These are phyloP conservation scores for Hemerocallis citrina DNA, from an alignment of 106 monocot genomes.

Conservation along the genomic window DNA sequence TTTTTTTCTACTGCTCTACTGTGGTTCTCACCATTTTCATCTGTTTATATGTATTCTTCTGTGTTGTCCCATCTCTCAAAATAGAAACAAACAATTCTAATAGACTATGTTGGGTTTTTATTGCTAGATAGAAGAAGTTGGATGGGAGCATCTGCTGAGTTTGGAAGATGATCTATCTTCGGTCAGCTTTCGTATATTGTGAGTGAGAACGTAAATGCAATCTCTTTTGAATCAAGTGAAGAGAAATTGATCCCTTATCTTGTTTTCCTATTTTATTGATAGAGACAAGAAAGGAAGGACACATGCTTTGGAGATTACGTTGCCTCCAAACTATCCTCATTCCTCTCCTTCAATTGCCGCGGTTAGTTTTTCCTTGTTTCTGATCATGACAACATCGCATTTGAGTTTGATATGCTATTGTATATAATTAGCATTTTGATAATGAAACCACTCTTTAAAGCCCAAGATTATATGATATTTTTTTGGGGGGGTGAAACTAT, in stretches of 20 bases:
- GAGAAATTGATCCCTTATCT: background rate
- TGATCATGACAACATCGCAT: background rate
- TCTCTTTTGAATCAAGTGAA: background rate
- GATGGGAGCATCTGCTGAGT: constrained; percentile 49
- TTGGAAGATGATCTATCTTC: constrained; percentile 41
- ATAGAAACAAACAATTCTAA: too few relatives aligned
- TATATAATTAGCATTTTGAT: too few relatives aligned
- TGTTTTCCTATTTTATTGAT: background rate
- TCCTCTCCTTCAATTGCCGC: constrained; percentile 46
- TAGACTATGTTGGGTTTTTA: constrained; percentile 1
- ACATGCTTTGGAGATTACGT: constrained; percentile 35
- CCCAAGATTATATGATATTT: too few relatives aligned
- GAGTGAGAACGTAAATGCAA: background rate
- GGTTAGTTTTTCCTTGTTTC: constrained; percentile 19
- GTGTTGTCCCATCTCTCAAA: too few relatives aligned
- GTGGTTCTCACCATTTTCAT: too few relatives aligned
- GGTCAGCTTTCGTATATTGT: constrained; percentile 45
- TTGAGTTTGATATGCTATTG: too few relatives aligned
- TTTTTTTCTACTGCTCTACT: too few relatives aligned
- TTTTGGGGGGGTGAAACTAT: too few relatives aligned
- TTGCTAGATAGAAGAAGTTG: constrained; percentile 64
- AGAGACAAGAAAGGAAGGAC: constrained; percentile 43
- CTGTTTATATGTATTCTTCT: too few relatives aligned
- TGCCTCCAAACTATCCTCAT: constrained; percentile 45
- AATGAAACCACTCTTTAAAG: too few relatives aligned